These are phyloP conservation scores for Alnus rubra DNA, from an alignment of 306 rosid genomes.

Conservation along the genomic window DNA sequence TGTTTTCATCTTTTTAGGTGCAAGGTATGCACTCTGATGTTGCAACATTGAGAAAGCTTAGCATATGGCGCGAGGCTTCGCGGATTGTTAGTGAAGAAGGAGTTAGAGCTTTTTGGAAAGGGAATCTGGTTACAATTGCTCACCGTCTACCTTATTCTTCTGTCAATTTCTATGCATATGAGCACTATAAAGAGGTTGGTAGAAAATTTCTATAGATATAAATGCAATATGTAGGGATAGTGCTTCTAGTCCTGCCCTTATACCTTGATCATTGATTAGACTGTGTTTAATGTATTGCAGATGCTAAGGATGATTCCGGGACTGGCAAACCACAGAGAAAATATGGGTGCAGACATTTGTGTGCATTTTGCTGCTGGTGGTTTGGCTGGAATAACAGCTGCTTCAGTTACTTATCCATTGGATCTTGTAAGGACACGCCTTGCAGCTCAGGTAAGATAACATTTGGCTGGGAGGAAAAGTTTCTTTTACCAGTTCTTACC, in stretches of 20 bases:
- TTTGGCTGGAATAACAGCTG: constrained; percentile 92
- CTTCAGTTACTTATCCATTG: constrained; percentile 86
- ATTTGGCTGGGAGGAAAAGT: not conserved
- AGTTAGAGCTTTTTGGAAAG: constrained; percentile 96
- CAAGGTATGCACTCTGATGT: constrained; percentile 97
- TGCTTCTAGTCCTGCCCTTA: not conserved
- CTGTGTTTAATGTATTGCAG: constrained; percentile 40
- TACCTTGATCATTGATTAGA: constrained; percentile 1
- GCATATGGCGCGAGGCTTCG: constrained; percentile 95
- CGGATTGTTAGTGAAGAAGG: constrained; percentile 89
- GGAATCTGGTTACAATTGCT: constrained; percentile 93
- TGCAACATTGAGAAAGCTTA: constrained; percentile 68
- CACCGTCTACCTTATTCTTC: constrained; percentile 96
- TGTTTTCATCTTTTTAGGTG: constrained; percentile 43
- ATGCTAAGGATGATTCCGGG: constrained; percentile 54
- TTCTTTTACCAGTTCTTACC: not conserved
- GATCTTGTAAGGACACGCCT: constrained; percentile 98
- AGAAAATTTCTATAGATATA: not conserved
- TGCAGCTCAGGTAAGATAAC: constrained; percentile 81
- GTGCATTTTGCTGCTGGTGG: constrained; percentile 89
- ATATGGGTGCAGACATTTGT: constrained; percentile 57
- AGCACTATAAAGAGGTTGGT: constrained; percentile 76
- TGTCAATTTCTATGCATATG: constrained; percentile 85
- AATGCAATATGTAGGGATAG: not conserved
- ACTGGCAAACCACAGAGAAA: constrained; percentile 50